These are phyloP conservation scores for Salvia rosmarinus DNA, from an alignment of 257 asterid genomes.

Conservation along the genomic window DNA sequence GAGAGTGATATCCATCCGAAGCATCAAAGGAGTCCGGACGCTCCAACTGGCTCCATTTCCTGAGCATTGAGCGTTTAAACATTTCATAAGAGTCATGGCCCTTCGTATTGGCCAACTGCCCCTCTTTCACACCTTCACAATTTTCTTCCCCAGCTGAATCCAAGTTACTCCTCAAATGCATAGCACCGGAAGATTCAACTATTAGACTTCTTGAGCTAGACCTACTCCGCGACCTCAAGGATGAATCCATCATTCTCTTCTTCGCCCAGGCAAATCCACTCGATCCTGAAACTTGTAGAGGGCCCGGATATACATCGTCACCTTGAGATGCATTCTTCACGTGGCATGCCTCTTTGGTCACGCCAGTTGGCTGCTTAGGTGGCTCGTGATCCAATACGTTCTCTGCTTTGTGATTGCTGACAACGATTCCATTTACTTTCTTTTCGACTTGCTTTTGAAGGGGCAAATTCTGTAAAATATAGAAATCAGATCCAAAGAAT, in stretches of 20 bases:
- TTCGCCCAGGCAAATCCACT: slow-evolving; percentile 98
- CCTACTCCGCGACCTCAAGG: slow-evolving; percentile 73
- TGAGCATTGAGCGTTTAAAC: slow-evolving; percentile 51
- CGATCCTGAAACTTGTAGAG: slow-evolving; percentile 85
- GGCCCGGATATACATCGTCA: slow-evolving; percentile 74
- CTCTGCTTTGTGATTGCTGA: slow-evolving; percentile 46
- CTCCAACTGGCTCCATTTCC: slow-evolving; percentile 80
- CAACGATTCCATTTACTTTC: slow-evolving; percentile 42
- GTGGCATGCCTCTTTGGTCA: slow-evolving; percentile 62
- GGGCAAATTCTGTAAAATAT: slow-evolving; percentile 59
- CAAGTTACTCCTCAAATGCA: slow-evolving; percentile 57
- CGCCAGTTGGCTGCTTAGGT: slow-evolving; percentile 47
- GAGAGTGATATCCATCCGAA: slow-evolving; percentile 83
- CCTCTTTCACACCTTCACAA: slow-evolving; percentile 42
- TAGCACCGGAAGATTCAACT: slow-evolving; percentile 62
- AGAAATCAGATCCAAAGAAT: slow-evolving; percentile 6
- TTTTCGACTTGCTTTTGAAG: slow-evolving; percentile 49
- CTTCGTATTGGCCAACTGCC: slow-evolving; percentile 41
- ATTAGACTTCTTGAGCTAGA: slow-evolving; percentile 90
- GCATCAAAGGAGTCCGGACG: slow-evolving; percentile 74
- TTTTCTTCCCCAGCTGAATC: slow-evolving; percentile 57
- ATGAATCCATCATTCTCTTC: slow-evolving; percentile 62
- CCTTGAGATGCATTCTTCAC: slow-evolving; percentile 85
- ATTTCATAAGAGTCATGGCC: slow-evolving; percentile 54
- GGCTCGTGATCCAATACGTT: slow-evolving; percentile 42